Conservation (phyloP, 1,284 basidiomycete genomes). For the Singerocomus inundabilis region DNA sequence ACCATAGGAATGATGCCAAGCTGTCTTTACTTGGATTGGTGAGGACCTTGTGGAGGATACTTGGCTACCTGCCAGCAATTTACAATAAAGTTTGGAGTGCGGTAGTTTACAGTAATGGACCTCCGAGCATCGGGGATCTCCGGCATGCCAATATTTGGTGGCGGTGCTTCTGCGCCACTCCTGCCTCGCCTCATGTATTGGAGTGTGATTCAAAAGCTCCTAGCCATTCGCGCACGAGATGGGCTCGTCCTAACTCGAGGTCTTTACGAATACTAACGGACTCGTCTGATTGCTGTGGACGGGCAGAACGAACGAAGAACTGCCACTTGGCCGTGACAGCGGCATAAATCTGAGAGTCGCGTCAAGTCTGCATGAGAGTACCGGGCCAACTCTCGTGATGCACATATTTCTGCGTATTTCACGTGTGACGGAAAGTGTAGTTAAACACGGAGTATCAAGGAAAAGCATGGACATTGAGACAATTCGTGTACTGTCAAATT, state of each 20-base stretch:
- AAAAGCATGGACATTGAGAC: conserved; percentile 21
- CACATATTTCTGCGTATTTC: conserved; percentile 19
- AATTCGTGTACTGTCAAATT: conserved; percentile 12
- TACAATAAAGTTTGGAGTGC: not conserved
- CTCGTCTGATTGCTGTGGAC: not conserved
- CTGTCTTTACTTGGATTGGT: not conserved
- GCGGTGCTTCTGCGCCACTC: too few relatives aligned
- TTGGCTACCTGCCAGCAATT: not conserved
- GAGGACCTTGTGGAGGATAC: not conserved
- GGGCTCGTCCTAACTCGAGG: too few relatives aligned
- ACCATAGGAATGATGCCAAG: not conserved
- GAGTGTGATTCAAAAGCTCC: too few relatives aligned
- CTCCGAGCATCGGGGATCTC: too few relatives aligned
- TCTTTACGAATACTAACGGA: not conserved
- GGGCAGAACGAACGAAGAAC: not conserved
- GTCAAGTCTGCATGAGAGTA: too few relatives aligned
- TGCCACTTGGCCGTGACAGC: not conserved
- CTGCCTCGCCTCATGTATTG: too few relatives aligned
- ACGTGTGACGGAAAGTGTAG: conserved; percentile 13
- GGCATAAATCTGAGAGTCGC: too few relatives aligned
- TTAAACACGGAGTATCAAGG: conserved; percentile 16
- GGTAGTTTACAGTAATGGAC: too few relatives aligned
- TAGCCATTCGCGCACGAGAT: too few relatives aligned
- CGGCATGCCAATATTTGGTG: not conserved
- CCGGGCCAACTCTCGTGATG: not conserved